Conservation (phyloP, 345 rosid species). For the Citrus australasica region DNA sequence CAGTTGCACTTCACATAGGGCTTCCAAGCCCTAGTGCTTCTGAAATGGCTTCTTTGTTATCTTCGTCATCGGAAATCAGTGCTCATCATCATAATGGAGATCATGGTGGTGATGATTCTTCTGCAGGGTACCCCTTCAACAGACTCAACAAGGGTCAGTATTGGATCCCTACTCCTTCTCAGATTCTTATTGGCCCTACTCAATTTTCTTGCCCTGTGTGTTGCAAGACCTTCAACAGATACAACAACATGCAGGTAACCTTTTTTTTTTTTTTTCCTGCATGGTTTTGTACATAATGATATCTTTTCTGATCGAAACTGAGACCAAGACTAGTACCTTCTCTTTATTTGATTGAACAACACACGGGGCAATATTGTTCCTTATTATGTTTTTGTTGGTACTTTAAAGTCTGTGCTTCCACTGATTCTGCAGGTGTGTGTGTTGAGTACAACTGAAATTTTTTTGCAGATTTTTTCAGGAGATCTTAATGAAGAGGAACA, state of each 20-base stretch:
- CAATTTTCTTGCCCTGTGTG: constrained; percentile 99
- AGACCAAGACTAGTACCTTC: constrained; percentile 43
- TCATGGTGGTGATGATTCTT: constrained; percentile 46
- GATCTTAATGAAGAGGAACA: constrained; percentile 1
- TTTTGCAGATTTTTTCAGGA: constrained; percentile 19
- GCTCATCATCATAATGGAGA: constrained; percentile 38
- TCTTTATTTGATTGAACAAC: constrained; percentile 56
- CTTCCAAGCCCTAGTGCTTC: constrained; percentile 84
- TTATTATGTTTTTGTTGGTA: constrained; percentile 47
- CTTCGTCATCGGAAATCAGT: constrained; percentile 44
- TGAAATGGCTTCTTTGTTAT: constrained; percentile 64
- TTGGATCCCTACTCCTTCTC: constrained; percentile 98
- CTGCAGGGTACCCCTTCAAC: constrained; percentile 40
- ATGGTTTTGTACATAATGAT: too few relatives aligned
- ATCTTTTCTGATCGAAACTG: constrained; percentile 41
- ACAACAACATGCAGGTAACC: constrained; percentile 95
- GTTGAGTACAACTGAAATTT: constrained; percentile 17
- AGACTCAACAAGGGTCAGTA: constrained; percentile 91
- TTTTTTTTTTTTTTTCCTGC: too few relatives aligned
- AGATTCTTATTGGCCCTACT: constrained; percentile 96
- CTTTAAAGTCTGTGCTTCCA: constrained; percentile 58
- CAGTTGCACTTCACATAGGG: constrained; percentile 94
- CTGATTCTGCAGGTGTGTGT: constrained; percentile 16
- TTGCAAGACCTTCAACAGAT: constrained; percentile 92
- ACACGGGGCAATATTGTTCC: constrained; percentile 52